Evolutionary conservation across 169 alveolate species (phyloP).

Genomic region (Plasmodium gaboni): DNA sequence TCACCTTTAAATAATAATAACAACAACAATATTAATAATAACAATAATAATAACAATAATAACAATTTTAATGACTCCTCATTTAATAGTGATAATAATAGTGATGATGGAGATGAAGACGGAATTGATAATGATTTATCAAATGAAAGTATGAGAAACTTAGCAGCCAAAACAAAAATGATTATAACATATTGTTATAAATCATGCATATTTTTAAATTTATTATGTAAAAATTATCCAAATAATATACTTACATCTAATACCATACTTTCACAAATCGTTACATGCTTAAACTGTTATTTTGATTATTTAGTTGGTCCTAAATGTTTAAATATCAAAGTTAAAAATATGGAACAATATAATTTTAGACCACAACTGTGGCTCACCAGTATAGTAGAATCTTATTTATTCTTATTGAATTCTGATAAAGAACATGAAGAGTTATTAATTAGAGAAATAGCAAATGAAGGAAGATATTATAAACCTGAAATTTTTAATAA

Average conservation of each 20-base stretch:
- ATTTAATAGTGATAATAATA: constrained; percentile 75
- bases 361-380: constrained; percentile 90
- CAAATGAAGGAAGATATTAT: constrained; percentile 87
- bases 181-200: constrained; percentile 82
- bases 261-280: constrained; percentile 88
- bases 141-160: constrained; percentile 79
- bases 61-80: constrained; percentile 17
- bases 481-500: constrained; percentile 84
- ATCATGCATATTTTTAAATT: constrained; percentile 83
- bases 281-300: constrained; percentile 91
- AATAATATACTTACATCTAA: constrained; percentile 80
- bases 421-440: constrained; percentile 53
- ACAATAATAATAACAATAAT: neutral
- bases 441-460: constrained; percentile 71
- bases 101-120: constrained; percentile 64
- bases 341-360: constrained; percentile 89
- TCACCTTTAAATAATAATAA: neutral
- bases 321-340: constrained; percentile 89
- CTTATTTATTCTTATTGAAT: constrained; percentile 80
- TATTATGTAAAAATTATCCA: constrained; percentile 83
- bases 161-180: constrained; percentile 81
- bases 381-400: constrained; percentile 82
- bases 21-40: neutral
- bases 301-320: constrained; percentile 92
- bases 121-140: constrained; percentile 62